Conservation (phyloP, 176 grass and related monocot genomes). For the Guadua angustifolia region DNA sequence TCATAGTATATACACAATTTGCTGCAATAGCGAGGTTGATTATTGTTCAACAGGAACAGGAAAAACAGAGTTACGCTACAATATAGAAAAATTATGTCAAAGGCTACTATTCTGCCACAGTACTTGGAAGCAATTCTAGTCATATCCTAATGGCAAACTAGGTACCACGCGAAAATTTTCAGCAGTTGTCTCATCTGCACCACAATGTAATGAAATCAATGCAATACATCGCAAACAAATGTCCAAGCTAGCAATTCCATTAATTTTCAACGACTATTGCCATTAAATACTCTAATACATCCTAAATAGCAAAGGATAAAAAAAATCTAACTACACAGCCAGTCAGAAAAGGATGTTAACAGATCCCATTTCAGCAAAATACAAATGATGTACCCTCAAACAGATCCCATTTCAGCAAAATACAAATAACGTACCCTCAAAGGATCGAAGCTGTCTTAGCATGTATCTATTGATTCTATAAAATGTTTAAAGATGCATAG, state of each 20-base stretch:
- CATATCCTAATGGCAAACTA: neutral
- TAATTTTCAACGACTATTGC: neutral
- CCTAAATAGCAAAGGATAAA: neutral
- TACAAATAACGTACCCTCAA: neutral
- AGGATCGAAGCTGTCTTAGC: neutral
- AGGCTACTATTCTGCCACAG: neutral
- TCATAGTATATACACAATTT: neutral
- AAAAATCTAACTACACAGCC: neutral
- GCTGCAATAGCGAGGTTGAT: neutral
- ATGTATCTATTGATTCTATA: neutral
- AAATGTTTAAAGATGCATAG: neutral
- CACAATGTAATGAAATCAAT: conserved; percentile 2
- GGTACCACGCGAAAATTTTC: neutral
- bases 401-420: conserved; percentile 13
- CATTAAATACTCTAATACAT: neutral
- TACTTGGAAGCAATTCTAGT: neutral
- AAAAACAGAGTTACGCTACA: neutral
- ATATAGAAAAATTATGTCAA: neutral
- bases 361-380: too few relatives aligned
- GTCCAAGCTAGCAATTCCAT: too few relatives aligned
- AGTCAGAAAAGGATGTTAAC: neutral
- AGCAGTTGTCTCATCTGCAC: neutral
- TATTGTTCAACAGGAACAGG: neutral
- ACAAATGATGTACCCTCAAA: too few relatives aligned
- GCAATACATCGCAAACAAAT: neutral